Evolutionary conservation across 805 yeast genomes (phyloP), one percentile per base, ranked within the genome.

Genomic region (Nakazawaea peltata): DNA sequence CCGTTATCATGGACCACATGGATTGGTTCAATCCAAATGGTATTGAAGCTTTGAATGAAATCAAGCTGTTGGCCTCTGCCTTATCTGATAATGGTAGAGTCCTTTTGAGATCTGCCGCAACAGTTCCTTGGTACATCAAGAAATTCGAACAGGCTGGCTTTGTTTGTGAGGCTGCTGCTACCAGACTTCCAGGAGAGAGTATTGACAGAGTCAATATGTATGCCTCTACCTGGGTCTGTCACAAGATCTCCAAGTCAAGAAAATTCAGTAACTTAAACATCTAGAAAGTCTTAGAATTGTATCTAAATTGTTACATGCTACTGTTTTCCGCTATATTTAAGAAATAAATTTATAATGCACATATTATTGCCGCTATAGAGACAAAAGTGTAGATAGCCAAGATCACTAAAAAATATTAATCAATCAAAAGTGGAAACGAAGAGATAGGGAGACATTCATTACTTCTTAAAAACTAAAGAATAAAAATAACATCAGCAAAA

Each of bases 1-100:
- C 90, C 22, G 72, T 83, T 28, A 80, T 83, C 36, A 83, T 83
- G 94, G 94, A 83, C 56, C 94, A 83, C 55, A 81, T 84, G 92
- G 94, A 84, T 57, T 83, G 94, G 94, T 83, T 83, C 51, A 77
- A 78, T 45, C 78, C 83, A 25, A 52, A 63, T 12, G 81, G 79
- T 7, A 48, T 49, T 2, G 87, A 80, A 15, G 88, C 85, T 10
- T 59, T 67, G 31, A 65, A 67, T 29, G 94, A 84, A 54, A 76
- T 84, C 43, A 51, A 63, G 23, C 83, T 85, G 0, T 62, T 84
- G 30, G 66, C 67, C 51, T 63, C 67, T 33, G 81, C 87, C 14
- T 63, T 83, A 33, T 69, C 71, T 9, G 67, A 69, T 19, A 77
- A 77, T 22, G 94, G 94, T 11, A 67, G 86, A 39, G 92, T 82